phyloP scores from a whole-genome alignment of 371 early-diverging fungal genomes.

The Fennellomyces sp. region DNA sequence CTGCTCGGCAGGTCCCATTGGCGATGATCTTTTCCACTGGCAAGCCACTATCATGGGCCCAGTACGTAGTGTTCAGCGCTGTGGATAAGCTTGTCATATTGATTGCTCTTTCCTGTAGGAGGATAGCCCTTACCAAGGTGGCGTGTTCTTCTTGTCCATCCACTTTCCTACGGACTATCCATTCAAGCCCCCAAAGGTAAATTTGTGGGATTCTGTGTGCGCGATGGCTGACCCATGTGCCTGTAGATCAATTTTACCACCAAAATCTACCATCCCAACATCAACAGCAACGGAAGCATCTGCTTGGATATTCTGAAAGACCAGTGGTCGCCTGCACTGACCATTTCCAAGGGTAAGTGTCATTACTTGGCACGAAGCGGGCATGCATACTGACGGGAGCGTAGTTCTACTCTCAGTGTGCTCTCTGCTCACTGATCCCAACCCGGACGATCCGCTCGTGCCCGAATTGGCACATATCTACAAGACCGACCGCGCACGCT shows the following conservation, averaged over 20 bases:
- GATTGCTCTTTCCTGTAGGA: constrained; percentile 20
- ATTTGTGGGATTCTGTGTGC: not conserved
- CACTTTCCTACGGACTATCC: constrained; percentile 99
- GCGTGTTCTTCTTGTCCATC: constrained; percentile 98
- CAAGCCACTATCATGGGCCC: constrained; percentile 98
- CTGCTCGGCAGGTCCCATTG: constrained; percentile 92
- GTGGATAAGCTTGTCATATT: not conserved
- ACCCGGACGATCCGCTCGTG: constrained; percentile 94
- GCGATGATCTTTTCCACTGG: constrained; percentile 92
- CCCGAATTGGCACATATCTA: constrained; percentile 98
- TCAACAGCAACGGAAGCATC: constrained; percentile 98
- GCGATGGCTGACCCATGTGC: too few relatives aligned
- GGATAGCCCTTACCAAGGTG: constrained; percentile 81
- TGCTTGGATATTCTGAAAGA: constrained; percentile 98
- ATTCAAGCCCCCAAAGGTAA: constrained; percentile 98
- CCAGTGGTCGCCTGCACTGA: constrained; percentile 99
- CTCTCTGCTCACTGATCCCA: constrained; percentile 98
- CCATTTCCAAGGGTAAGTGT: constrained; percentile 87
- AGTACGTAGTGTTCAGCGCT: constrained; percentile 50
- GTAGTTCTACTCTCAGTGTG: constrained; percentile 93
- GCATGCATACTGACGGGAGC: not conserved
- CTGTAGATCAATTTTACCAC: constrained; percentile 92
- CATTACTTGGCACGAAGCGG: too few relatives aligned
- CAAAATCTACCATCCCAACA: constrained; percentile 99
- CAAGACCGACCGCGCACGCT: constrained; percentile 91